Conservation (phyloP, 2,329 filamentous ascomycete species). For the Mycosphaerella sp. region DNA sequence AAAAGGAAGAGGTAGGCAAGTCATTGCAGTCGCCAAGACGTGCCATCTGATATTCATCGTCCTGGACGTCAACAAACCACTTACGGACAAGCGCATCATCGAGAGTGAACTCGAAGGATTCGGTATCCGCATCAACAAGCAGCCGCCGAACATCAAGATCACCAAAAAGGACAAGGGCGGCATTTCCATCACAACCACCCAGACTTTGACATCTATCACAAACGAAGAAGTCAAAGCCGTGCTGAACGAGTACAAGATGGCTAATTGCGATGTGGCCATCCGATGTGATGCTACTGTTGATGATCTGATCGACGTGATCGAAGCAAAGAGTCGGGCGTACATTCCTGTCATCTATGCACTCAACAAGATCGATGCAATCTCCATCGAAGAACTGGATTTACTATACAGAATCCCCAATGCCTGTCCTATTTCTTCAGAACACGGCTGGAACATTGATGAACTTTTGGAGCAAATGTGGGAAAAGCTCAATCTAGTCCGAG, state of each 20-base stretch:
- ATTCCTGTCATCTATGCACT: conserved; percentile 98
- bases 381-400: conserved; percentile 93
- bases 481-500: conserved; percentile 79
- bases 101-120: conserved; percentile 95
- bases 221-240: conserved; percentile 97
- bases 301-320: conserved; percentile 90
- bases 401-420: conserved; percentile 96
- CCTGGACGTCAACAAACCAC: conserved; percentile 93
- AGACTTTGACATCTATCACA: conserved; percentile 85
- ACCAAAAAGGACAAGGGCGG: conserved; percentile 99
- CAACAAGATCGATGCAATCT: conserved; percentile 98
- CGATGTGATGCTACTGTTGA: conserved; percentile 96
- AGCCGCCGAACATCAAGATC: conserved; percentile 96
- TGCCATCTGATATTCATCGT: conserved; percentile 99
- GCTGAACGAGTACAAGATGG: conserved; percentile 94
- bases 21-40: conserved; percentile 98
- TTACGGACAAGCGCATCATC: conserved; percentile 94
- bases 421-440: conserved; percentile 91
- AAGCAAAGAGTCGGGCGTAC: conserved; percentile 90
- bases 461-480: conserved; percentile 98
- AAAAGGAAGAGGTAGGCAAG: conserved; percentile 92
- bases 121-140: conserved; percentile 95
- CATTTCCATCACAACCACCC: conserved; percentile 90
- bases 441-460: conserved; percentile 96
- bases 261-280: conserved; percentile 94